phyloP scores from a whole-genome alignment of 345 rosid species.

The Excoecaria cochinchinensis region DNA sequence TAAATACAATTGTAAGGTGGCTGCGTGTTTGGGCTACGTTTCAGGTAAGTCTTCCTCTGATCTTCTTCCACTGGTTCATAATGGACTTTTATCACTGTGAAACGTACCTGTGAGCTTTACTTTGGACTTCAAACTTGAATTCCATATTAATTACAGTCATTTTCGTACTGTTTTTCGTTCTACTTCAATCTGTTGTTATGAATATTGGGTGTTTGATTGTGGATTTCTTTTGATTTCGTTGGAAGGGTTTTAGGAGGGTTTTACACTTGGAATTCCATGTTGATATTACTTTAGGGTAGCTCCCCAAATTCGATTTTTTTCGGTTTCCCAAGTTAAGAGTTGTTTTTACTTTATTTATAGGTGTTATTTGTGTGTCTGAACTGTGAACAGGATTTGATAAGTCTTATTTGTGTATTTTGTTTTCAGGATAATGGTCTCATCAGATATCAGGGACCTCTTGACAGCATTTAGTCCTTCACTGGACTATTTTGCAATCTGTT shows the following conservation, averaged over 20 bases:
- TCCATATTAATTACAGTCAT: not conserved
- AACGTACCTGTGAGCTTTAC: not conserved
- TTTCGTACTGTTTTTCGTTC: not conserved
- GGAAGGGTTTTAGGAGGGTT: not conserved
- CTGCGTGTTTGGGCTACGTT: not conserved
- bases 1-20: not conserved
- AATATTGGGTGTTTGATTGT: not conserved
- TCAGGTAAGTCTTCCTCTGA: not conserved
- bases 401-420: not conserved
- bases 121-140: not conserved
- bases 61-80: not conserved
- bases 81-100: not conserved
- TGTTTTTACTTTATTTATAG: no score
- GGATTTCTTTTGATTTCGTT: not conserved
- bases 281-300: no score
- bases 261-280: not conserved
- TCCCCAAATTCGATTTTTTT: no score
- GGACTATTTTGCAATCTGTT: conserved; percentile 72
- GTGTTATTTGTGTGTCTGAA: not conserved
- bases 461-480: conserved; percentile 74
- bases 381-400: not conserved
- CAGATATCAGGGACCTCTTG: conserved; percentile 67
- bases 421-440: conserved; percentile 59
- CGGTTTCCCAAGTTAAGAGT: no score
- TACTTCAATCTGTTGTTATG: not conserved